Base-by-base conservation (phyloP, 306 rosid species). In the Coriaria nepalensis region DNA sequence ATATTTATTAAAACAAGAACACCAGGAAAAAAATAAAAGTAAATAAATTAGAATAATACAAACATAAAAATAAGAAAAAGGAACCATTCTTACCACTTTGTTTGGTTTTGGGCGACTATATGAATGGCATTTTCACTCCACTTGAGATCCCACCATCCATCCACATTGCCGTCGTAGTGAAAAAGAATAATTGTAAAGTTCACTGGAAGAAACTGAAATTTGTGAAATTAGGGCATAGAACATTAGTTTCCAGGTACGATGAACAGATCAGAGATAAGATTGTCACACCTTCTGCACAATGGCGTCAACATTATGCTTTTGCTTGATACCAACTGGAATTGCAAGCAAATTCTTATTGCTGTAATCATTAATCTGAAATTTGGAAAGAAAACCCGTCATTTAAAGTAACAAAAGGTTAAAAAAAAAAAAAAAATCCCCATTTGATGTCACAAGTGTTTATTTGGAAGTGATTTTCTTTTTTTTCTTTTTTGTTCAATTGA, bases 131-230 rank as follows among this genome's bases (percentile, higher is more conserved):
- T 68, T 14, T 71, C 69, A 69, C 85, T 77, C 98, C 98, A 90
- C 29, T 63, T 63, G 49, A 90, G 85, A 69, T 78, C 80, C 95
- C 77, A 66, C 98, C 95, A 90, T 42, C 76, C 98, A 62, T 77
- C 71, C 55, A 82, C 74, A 55, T 79, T 79, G 56, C 95, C 98
- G 49, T 90, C 98, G 40, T 90, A 90, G 63, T 90, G 98, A 76
- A 90, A 90, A 37, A 90, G 82, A 63, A 84, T 77, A 60, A 90
- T 59, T 5, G 98, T 81, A 72, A 90, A 90, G 68, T 90, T 90
- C 65, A 13, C 87, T 79, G 75, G 79, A 85, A 90, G 83, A 70
- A 90, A 90, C 98, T 90, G 95, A 73, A 85, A 73, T 67, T 40
- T 54, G 3, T 20, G 29, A 20, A 20, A 20, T 20, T 20, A 20